A percentile compares a stretch with the other conserved stretches of the same genome.
These are phyloP conservation scores for Lodderomyces oxycetoniae DNA, from an alignment of 1,139 yeast genomes.

Conservation along the genomic window DNA sequence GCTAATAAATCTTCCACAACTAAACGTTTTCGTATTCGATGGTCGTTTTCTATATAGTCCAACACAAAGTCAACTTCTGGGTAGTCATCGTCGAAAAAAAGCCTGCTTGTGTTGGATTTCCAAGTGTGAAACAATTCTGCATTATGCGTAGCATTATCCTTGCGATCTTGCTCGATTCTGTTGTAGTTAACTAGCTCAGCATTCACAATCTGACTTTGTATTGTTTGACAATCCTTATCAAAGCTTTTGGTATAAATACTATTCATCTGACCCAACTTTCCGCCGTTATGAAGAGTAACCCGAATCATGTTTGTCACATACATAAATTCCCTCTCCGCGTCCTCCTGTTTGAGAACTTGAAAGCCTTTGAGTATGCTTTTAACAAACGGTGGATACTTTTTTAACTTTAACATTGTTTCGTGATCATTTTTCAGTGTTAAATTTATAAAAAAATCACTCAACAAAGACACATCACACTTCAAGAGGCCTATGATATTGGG, in stretches of 20 bases:
- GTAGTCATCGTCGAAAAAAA: too few species aligned
- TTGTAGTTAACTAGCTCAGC: constrained; percentile 47
- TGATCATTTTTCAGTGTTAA: constrained; percentile 36
- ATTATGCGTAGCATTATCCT: constrained; percentile 43
- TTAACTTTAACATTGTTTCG: constrained; percentile 28
- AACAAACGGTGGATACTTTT: constrained; percentile 29
- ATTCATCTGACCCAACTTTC: constrained; percentile 35
- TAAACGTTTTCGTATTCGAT: constrained; percentile 58
- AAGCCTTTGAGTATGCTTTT: constrained; percentile 25
- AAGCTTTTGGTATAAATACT: constrained; percentile 36
- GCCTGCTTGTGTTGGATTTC: too few species aligned
- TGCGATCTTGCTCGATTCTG: constrained; percentile 57
- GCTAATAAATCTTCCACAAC: constrained; percentile 48
- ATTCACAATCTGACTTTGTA: constrained; percentile 41
- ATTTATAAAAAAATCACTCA: constrained; percentile 30
- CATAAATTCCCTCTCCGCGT: constrained; percentile 20
- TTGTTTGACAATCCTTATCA: constrained; percentile 43
- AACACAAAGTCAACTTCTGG: too few species aligned
- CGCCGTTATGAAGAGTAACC: constrained; percentile 37
- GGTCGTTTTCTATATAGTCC: constrained; percentile 64
- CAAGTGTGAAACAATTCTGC: not conserved
- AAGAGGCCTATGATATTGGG: constrained; percentile 16
- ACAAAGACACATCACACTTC: constrained; percentile 17
- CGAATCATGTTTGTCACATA: constrained; percentile 31
- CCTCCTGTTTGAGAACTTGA: constrained; percentile 19